Base-by-base conservation (phyloP, 2,329 filamentous ascomycete species). In the Scedosporium boydii region DNA sequence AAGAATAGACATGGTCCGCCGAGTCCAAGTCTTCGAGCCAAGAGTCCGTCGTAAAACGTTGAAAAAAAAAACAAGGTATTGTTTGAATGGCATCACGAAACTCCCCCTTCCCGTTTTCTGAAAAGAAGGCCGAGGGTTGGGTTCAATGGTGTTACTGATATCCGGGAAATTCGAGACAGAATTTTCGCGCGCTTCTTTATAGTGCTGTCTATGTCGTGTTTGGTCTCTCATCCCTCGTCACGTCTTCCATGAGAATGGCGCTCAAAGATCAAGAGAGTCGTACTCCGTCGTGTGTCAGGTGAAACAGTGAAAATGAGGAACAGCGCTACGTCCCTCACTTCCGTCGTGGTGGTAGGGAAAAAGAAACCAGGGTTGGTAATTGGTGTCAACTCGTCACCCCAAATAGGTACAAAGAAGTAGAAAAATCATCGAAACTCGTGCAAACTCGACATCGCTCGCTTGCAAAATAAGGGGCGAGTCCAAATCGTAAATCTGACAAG, bases 401-500 rank as follows among this genome's bases (percentile, higher is more conserved):
- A 51, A 38, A 60, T 53, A 53, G 26, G 44, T 53, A 60, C 59
- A 60, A 27, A 51, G 59, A 55, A 55, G 42, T 27, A 7, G 34
- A 51, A 21, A 46, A 48, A 21, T 10, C 38, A 26, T 23, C 21
- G 18, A 38, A 60, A 18, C 27, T 53, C 44, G 59, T 9, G 59
- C 12, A 53, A 51, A 4, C 34, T 12, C 34, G 6, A 12, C 34
- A 38, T 38, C 10, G 12, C 34, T 38, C 38, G 55, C 21, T 64
- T 29, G 29, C 18, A 58, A 60, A 42, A 60, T 41, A 34, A 51
- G 42, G 44, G 21, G 42, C 48, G 48, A 18, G 29, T 55, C 56
- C 46, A 53, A 53, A 57, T 38, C 34, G 57, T 41, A 48, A 46
- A 41, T 38, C 56, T 55, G 44, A 57, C 34, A 62, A 65, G 59